Base-by-base conservation (phyloP, 345 rosid species). In the Eucalyptus cloeziana region DNA sequence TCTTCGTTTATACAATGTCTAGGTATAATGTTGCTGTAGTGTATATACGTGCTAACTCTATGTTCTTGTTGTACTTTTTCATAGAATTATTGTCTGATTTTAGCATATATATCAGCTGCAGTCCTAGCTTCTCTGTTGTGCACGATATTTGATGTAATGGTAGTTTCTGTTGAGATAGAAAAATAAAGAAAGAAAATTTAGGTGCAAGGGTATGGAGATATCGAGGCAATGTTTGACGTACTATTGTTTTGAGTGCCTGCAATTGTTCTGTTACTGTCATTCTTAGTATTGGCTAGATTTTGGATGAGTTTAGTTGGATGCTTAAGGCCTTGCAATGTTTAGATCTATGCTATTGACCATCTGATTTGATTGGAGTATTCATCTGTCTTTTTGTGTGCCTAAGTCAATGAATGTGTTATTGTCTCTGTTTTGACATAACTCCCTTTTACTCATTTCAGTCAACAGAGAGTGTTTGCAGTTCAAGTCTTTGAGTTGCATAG, bases 401-500 rank as follows among this genome's bases (percentile, higher is more conserved):
- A 45, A 49, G 69, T 49, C 86, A 76, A 87, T 85, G 60, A 49
- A 64, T 90, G 51, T 88, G 51, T 90, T 27, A 31, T 49, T 86
- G 49, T 62, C 50, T 86, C 62, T 49, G 50, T 69, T 91, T 88
- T 94, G 94, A 92, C 91, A 69, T 44, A 80, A 89, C 62, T 90
- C 24, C 90, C 69, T 92, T 52, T 90, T 90, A 87, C 91, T 95
- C 91, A 89, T 90, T 95, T 92, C 99, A 96, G 99, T 93, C 99
- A 97, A 90, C 99, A 96, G 94, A 95, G 98, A 93, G 93, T 95
- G 92, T 97, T 96, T 95, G 95, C 98, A 2, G 94, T 94, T 86
- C 99, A 97, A 94, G 94, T 96, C 86, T 96, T 96, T 79, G 98
- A 97, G 96, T 94, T 97, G 94, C 99, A 97, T 92, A 94, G 98